A percentile compares a stretch with the other conserved stretches of the same genome.
Evolutionary conservation across 345 rosid species (phyloP).

Genomic region (Brassica rapa): DNA sequence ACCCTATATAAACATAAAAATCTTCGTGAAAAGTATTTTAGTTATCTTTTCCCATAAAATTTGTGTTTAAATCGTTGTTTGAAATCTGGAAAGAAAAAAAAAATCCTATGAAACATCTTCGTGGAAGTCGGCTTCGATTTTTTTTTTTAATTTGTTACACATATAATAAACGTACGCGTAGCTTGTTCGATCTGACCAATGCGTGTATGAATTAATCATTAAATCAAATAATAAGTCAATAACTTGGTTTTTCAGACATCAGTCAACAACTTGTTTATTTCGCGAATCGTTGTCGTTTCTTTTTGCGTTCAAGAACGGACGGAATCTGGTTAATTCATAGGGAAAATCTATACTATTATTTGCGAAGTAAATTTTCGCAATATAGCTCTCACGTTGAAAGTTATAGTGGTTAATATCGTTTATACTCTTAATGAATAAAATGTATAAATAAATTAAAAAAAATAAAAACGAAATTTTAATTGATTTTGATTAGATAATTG

Average conservation of each 20-base stretch:
- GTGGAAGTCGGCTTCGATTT: conserved; percentile 22
- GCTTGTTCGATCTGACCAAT: conserved; percentile 36
- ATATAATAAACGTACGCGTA: conserved; percentile 4
- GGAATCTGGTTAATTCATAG: conserved; percentile 6
- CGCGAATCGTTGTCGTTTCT: conserved; percentile 19
- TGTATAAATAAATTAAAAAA: no score
- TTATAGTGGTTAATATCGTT: no score
- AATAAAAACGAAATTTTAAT: no score
- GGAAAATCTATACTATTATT: background rate
- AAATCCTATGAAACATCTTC: background rate
- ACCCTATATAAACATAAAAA: background rate
- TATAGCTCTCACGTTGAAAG: no score
- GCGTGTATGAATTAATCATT: background rate
- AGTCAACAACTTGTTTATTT: conserved; percentile 40
- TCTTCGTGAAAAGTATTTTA: background rate
- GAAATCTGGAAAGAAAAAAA: background rate
- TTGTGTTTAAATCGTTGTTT: conserved; percentile 17
- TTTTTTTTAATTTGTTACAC: background rate
- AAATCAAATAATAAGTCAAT: conserved; percentile 23
- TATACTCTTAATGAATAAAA: no score
- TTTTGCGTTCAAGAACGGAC: conserved; percentile 28
- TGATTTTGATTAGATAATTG: no score
- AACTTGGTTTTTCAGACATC: conserved; percentile 19
- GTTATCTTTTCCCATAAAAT: background rate
- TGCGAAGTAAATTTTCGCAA: no score